phyloP scores from a whole-genome alignment of 495 filamentous ascomycete genomes.

The Xylaria sp. region DNA sequence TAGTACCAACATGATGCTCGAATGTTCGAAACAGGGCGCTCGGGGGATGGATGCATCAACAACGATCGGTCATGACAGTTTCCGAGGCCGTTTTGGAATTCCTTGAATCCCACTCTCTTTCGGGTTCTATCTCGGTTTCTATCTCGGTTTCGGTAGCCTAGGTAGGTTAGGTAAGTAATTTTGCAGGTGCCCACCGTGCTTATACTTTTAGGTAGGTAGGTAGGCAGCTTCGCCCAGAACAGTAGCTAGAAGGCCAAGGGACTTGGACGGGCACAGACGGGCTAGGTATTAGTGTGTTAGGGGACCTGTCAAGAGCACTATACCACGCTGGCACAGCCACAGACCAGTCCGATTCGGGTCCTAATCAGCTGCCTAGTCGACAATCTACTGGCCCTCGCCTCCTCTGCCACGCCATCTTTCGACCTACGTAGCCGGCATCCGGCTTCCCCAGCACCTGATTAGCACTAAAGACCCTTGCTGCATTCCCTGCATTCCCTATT shows the following conservation, averaged over 20 bases:
- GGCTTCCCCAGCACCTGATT: neutral
- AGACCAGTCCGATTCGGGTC: neutral
- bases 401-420: constrained; percentile 10
- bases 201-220: neutral
- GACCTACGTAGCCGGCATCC: constrained; percentile 6
- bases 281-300: too few relatives aligned
- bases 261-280: neutral
- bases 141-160: too few relatives aligned
- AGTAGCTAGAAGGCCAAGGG: constrained; percentile 2
- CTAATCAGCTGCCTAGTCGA: neutral
- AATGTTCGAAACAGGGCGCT: neutral
- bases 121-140: neutral
- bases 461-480: constrained; percentile 2
- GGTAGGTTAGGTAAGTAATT: too few relatives aligned
- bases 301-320: neutral
- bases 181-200: constrained; percentile 4
- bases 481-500: constrained; percentile 2
- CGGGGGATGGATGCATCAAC: neutral
- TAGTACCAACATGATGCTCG: neutral
- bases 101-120: neutral
- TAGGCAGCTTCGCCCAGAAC: neutral
- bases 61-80: neutral
- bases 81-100: constrained; percentile 19
- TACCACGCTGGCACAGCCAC: constrained; percentile 8
- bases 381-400: constrained; percentile 5